These are phyloP conservation scores for Neofusicoccum ribis DNA, from an alignment of 2,329 filamentous ascomycete genomes.

Conservation along the genomic window DNA sequence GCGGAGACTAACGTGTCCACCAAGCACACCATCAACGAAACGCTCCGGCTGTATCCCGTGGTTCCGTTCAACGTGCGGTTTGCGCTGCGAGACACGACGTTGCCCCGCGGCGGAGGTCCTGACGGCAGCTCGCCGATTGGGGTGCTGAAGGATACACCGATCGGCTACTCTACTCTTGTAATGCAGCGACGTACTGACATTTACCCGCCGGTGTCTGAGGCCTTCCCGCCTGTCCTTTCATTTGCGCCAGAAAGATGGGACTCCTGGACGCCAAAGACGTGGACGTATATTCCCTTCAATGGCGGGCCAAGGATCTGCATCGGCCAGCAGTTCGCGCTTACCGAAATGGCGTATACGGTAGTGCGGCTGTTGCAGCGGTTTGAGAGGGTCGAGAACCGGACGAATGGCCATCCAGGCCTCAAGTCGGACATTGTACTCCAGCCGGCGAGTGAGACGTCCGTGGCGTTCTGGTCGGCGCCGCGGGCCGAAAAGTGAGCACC, in stretches of 20 bases:
- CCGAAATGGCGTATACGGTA: constrained; percentile 52
- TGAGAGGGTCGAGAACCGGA: constrained; percentile 37
- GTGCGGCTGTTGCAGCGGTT: constrained; percentile 49
- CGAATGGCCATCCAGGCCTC: constrained; percentile 40
- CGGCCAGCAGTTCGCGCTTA: constrained; percentile 53
- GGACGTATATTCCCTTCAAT: constrained; percentile 50
- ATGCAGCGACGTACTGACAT: constrained; percentile 53
- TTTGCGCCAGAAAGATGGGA: constrained; percentile 55
- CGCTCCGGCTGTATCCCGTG: constrained; percentile 50
- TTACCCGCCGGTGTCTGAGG: constrained; percentile 42
- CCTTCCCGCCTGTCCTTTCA: constrained; percentile 42
- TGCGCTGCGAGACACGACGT: constrained; percentile 48
- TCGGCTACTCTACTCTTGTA: constrained; percentile 49
- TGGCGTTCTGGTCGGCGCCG: constrained; percentile 35
- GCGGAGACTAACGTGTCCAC: constrained; percentile 39
- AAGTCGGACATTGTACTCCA: constrained; percentile 52
- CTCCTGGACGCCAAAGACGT: constrained; percentile 50
- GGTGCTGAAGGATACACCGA: constrained; percentile 44
- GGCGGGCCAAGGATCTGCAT: constrained; percentile 53
- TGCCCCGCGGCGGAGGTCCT: constrained; percentile 50
- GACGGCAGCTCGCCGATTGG: constrained; percentile 48
- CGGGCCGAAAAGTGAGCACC: not conserved
- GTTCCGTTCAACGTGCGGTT: constrained; percentile 53
- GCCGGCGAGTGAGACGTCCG: constrained; percentile 43
- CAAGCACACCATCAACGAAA: constrained; percentile 43